Base-by-base conservation (phyloP, 345 rosid genomes). In the Dovyalis caffra region DNA sequence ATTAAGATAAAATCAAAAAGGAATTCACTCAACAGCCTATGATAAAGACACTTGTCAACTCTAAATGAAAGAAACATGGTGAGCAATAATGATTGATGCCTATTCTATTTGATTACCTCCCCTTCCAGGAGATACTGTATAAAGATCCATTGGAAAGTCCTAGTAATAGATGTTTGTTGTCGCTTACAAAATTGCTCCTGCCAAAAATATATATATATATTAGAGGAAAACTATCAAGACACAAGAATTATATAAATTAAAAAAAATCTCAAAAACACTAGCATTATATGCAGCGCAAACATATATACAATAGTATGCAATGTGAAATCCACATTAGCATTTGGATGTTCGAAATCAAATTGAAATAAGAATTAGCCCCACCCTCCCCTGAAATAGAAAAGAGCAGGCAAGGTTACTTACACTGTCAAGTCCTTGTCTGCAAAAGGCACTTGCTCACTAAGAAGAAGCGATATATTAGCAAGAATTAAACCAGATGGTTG, bases 91-190 rank as follows among this genome's bases (percentile, higher is more conserved):
- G n/a, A 66, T 23, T 26, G 8, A 56, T 56, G 61, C 28, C 28
- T n/a, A 9, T 40, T 16, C 29, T 38, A 35, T 62, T 34, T 23
- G 32, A 77, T 81, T 91, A 95, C 99, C 99, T 95, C 97, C 68
- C 99, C 79, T 92, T 95, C 99, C 99, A 95, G 29, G 99, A 95
- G 70, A 92, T 87, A 71, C 89, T 85, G 78, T 88, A 91, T 53
- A 95, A 80, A 77, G 86, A 89, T 77, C 99, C 99, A 81, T 88
- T 83, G 43, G 97, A 91, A 76, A 95, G 97, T 74, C 99, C 99
- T 81, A 95, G 73, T 34, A 92, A 81, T 92, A 92, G 84, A 85
- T 91, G 83, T 60, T 68, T 75, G 73, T 9, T 75, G 60, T 75
- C 78, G 61, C 88, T 82, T 73, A 94, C 96, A 82, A 90, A 88